phyloP scores from a whole-genome alignment of 2,329 filamentous ascomycete species.

The Aspergillus neotritici region DNA sequence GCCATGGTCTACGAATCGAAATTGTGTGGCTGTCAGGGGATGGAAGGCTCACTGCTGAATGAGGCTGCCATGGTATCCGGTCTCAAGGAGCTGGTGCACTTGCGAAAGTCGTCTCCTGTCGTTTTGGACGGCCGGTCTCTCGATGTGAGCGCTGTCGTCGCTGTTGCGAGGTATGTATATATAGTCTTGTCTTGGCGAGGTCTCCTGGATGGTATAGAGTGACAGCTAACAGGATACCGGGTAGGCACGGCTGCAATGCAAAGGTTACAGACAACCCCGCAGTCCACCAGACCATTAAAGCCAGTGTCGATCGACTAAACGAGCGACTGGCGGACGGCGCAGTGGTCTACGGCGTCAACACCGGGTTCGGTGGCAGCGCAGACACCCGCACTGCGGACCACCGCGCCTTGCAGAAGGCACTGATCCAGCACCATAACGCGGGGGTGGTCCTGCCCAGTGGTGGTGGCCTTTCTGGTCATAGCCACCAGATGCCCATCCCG shows the following conservation, averaged over 20 bases:
- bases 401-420: conserved; percentile 44
- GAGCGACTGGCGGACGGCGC: conserved; percentile 8
- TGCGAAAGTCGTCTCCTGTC: neutral
- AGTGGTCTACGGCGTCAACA: conserved; percentile 51
- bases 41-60: too few relatives aligned
- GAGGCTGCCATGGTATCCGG: too few relatives aligned
- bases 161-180: conserved; percentile 7
- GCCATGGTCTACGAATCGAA: too few relatives aligned
- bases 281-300: conserved; percentile 3
- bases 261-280: too few relatives aligned
- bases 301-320: conserved; percentile 11
- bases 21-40: too few relatives aligned
- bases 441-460: conserved; percentile 39
- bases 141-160: conserved; percentile 5
- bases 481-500: conserved; percentile 43
- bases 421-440: conserved; percentile 39
- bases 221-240: too few relatives aligned
- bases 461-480: conserved; percentile 9
- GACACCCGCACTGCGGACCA: conserved; percentile 50
- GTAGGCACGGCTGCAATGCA: too few relatives aligned
- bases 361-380: conserved; percentile 63
- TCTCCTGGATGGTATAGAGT: too few relatives aligned
- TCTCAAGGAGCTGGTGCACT: too few relatives aligned
- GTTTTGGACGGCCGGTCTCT: conserved; percentile 9
- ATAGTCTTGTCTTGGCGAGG: neutral